These are phyloP conservation scores for Lobosporangium transversale DNA, from an alignment of 192 early-diverging fungal species.

Conservation along the genomic window DNA sequence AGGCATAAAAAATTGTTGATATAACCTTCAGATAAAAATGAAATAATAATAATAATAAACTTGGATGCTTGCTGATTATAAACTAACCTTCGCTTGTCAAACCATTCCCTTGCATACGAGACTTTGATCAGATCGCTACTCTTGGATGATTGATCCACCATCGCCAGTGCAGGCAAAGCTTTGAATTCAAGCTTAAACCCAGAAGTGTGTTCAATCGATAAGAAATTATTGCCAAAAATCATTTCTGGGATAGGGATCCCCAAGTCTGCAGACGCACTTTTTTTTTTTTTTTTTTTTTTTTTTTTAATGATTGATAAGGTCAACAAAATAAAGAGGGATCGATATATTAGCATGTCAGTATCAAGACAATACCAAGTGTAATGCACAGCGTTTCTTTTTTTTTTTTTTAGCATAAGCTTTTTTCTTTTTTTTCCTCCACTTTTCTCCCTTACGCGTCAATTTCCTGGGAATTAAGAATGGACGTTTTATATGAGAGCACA, in stretches of 20 bases:
- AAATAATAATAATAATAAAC: too few species aligned
- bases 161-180: slow-evolving; percentile 78
- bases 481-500: slow-evolving; percentile 58
- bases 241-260: slow-evolving; percentile 92
- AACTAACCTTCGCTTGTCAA: slow-evolving; percentile 72
- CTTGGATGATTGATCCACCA: slow-evolving; percentile 73
- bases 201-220: slow-evolving; percentile 66
- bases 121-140: slow-evolving; percentile 84
- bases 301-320: not conserved
- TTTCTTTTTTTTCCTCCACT: slow-evolving; percentile 9
- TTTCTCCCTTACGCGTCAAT: slow-evolving; percentile 58
- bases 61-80: too few species aligned
- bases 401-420: too few species aligned
- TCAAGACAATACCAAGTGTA: too few species aligned
- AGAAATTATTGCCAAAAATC: slow-evolving; percentile 93
- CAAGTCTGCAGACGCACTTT: slow-evolving; percentile 62
- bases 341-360: too few species aligned
- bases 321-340: too few species aligned
- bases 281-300: not conserved
- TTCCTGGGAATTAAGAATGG: slow-evolving; percentile 65
- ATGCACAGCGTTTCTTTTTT: too few species aligned
- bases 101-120: slow-evolving; percentile 87
- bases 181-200: slow-evolving; percentile 67
- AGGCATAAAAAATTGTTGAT: not conserved
- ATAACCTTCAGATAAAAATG: too few species aligned